A percentile compares a stretch with the other conserved stretches of the same genome.
Conservation (phyloP, 2,329 filamentous ascomycete genomes). For the Pseudocercospora crystallina region DNA sequence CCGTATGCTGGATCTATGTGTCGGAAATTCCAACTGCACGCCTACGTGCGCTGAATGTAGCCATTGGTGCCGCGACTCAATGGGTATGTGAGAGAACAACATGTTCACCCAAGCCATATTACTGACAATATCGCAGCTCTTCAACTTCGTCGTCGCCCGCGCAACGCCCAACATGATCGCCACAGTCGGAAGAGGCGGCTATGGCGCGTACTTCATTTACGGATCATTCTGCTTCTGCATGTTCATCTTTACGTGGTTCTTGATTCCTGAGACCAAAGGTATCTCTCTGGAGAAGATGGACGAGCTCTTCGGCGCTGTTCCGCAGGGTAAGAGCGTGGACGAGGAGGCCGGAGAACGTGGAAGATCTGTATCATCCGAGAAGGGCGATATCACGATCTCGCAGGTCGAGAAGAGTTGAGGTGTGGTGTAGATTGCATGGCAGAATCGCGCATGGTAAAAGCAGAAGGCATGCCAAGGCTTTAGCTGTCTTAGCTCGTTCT, state of each 20-base stretch:
- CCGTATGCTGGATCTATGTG: conserved; percentile 71
- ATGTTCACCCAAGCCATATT: neutral
- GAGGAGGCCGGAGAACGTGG: conserved; percentile 4
- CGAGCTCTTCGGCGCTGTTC: conserved; percentile 42
- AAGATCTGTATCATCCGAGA: neutral
- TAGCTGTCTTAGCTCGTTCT: too few relatives aligned
- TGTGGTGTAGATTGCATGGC: neutral
- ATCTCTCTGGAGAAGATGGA: conserved; percentile 48
- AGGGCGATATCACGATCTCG: conserved; percentile 1
- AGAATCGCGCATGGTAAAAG: too few relatives aligned
- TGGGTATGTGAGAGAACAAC: conserved; percentile 16
- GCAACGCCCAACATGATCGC: conserved; percentile 68
- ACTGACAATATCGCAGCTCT: conserved; percentile 41
- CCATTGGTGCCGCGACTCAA: conserved; percentile 66
- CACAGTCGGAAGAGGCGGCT: conserved; percentile 51
- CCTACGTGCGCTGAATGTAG: conserved; percentile 65
- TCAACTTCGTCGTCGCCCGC: conserved; percentile 71
- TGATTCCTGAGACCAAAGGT: conserved; percentile 57
- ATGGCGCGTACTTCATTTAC: conserved; percentile 44
- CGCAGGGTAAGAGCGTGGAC: conserved; percentile 8
- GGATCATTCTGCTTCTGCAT: conserved; percentile 63
- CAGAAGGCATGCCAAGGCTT: too few relatives aligned
- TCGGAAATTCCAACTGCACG: conserved; percentile 66
- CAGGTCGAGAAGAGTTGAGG: neutral
- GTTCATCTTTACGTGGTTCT: conserved; percentile 63